Conservation (phyloP, 345 rosid species). For the Citrus trifoliata region DNA sequence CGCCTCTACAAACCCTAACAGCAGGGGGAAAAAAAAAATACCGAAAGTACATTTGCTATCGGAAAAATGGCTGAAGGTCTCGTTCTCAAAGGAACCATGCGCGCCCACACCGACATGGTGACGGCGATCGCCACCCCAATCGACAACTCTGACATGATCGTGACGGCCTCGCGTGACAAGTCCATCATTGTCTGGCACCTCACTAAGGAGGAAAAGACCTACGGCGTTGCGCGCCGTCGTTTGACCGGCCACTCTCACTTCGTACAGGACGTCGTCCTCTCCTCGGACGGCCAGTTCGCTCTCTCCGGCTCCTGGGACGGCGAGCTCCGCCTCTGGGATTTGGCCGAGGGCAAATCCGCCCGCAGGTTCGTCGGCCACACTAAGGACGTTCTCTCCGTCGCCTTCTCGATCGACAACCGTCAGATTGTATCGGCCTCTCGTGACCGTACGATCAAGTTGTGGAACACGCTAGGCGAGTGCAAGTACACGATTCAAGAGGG, state of each 20-base stretch:
- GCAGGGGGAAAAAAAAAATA: background rate
- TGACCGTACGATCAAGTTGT: constrained; percentile 87
- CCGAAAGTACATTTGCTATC: background rate
- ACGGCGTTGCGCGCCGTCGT: constrained; percentile 83
- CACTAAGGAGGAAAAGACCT: constrained; percentile 79
- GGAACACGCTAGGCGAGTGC: constrained; percentile 98
- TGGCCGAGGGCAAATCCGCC: constrained; percentile 66
- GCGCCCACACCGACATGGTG: constrained; percentile 93
- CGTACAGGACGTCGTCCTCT: constrained; percentile 92
- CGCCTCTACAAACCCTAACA: background rate
- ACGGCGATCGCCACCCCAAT: constrained; percentile 94
- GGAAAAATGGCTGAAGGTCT: constrained; percentile 65
- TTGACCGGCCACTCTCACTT: constrained; percentile 96
- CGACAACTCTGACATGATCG: constrained; percentile 90
- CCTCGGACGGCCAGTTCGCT: constrained; percentile 95
- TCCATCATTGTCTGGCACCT: constrained; percentile 90
- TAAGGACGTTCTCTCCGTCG: constrained; percentile 91
- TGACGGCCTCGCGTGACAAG: constrained; percentile 92
- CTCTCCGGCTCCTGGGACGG: constrained; percentile 98
- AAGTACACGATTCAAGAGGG: constrained; percentile 93
- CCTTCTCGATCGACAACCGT: constrained; percentile 92
- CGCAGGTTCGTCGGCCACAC: constrained; percentile 95
- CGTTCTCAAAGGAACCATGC: constrained; percentile 82
- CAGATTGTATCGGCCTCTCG: constrained; percentile 98
- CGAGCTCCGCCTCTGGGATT: constrained; percentile 99